A percentile compares a stretch with the other conserved stretches of the same genome.
These are phyloP conservation scores for Triticum turgidum DNA, from an alignment of 176 grass and related monocot genomes.

Conservation along the genomic window DNA sequence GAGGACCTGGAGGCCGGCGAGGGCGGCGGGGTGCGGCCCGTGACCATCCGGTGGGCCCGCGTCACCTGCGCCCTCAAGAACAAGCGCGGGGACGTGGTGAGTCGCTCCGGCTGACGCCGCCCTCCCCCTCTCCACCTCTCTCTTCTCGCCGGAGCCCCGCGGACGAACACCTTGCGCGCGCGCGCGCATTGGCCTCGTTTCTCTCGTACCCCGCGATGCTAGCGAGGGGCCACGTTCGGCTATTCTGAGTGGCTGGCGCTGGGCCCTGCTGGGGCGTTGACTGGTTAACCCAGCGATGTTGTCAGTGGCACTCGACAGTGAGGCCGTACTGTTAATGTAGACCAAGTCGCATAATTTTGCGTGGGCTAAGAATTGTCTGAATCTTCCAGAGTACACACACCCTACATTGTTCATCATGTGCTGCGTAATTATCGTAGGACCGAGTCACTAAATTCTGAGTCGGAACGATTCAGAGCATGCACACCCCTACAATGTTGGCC, in stretches of 20 bases:
- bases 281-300: background rate
- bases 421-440: background rate
- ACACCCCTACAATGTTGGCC: background rate
- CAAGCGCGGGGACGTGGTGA: conserved; percentile 69
- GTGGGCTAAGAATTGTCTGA: background rate
- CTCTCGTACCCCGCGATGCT: no score
- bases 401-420: background rate
- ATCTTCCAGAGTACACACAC: background rate
- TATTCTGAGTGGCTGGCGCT: background rate
- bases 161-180: background rate
- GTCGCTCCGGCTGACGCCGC: background rate
- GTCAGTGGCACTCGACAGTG: background rate
- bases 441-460: background rate
- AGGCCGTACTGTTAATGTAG: background rate
- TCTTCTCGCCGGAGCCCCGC: background rate
- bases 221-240: background rate
- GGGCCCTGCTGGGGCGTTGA: background rate
- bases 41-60: conserved; percentile 65
- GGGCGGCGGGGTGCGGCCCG: conserved; percentile 35
- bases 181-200: background rate
- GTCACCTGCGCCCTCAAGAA: conserved; percentile 80
- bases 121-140: background rate
- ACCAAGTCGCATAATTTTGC: background rate
- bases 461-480: background rate
- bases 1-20: conserved; percentile 31